phyloP scores from a whole-genome alignment of 345 rosid genomes.

The Eucalyptus brandiana region DNA sequence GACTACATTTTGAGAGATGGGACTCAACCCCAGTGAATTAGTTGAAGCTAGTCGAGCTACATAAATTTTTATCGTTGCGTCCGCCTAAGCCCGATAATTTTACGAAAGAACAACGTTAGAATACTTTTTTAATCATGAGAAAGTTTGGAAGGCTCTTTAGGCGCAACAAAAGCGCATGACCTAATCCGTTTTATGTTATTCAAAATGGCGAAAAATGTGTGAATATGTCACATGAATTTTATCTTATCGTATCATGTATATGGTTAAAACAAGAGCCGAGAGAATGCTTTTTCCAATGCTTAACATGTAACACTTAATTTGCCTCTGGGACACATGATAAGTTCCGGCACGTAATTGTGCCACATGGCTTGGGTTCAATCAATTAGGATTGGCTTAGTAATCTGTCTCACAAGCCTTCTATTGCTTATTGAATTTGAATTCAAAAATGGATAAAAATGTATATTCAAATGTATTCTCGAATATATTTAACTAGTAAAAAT shows the following conservation, averaged over 20 bases:
- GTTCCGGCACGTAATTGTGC: neutral
- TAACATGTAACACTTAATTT: neutral
- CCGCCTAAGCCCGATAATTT: neutral
- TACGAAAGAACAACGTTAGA: neutral
- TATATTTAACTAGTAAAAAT: neutral
- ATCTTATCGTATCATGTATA: neutral
- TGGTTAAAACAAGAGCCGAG: neutral
- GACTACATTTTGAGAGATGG: neutral
- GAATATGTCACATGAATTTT: neutral
- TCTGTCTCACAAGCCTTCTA: neutral
- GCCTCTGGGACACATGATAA: neutral
- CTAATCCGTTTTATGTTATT: too few relatives aligned
- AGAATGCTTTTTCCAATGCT: accelerated
- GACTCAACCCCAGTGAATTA: neutral
- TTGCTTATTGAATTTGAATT: neutral
- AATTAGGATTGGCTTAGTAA: neutral
- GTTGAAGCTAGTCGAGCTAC: neutral
- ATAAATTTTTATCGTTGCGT: too few relatives aligned
- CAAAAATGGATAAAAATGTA: neutral
- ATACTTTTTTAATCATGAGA: neutral
- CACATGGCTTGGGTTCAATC: neutral
- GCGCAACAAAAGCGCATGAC: neutral
- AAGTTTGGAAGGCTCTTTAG: neutral
- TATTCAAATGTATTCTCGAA: neutral
- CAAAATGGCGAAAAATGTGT: neutral